Base-by-base conservation (phyloP, 352 stramenopile genomes). In the Globisporangium spiculum region DNA sequence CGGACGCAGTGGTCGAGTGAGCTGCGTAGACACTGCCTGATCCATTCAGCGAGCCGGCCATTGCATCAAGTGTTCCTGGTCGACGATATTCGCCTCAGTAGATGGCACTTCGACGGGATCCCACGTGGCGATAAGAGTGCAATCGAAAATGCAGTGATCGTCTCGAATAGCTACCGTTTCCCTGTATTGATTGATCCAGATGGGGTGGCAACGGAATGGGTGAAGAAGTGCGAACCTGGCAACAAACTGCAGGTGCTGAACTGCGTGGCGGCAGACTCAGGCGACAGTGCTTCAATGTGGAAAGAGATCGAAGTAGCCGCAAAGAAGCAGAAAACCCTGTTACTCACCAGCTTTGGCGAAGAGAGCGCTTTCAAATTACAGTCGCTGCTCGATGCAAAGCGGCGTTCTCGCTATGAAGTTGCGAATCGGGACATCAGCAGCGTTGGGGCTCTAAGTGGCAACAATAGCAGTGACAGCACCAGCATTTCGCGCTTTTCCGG, bases 151-250 rank as follows among this genome's bases (percentile, higher is more conserved):
- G 77, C 73, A 2, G 75, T 90, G 0, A 77, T 86, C 2, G 50
- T 67, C 0, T 65, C 80, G 0, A 65, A 76, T 6, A 81, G 73
- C 54, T 90, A 84, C 58, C 72, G 73, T 6, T 72, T 81, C 4
- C 84, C 86, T 4, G 38, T 92, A 0, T 16, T 94, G 1, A 75
- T 94, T 22, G 84, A 94, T 63, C 84, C 84, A 7, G 71, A 84
- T n/a, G 65, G 72, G 6, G 70, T 92, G 27, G 83, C 80, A 16
- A 74, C 59, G 2, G 67, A 78, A 1, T 93, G 86, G 86, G 52
- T 94, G 9, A 80, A 70, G 53, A 72, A 73, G 36, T 74, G 83
- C 4, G 66, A 86, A 3, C 52, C 67, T 16, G 32, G 50, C 10
- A 53, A 50, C 3, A 66, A 57, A 24, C 52, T 58, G 0, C 52